phyloP scores from a whole-genome alignment of 2,329 filamentous ascomycete genomes.

The Paecilomyces niveus region DNA sequence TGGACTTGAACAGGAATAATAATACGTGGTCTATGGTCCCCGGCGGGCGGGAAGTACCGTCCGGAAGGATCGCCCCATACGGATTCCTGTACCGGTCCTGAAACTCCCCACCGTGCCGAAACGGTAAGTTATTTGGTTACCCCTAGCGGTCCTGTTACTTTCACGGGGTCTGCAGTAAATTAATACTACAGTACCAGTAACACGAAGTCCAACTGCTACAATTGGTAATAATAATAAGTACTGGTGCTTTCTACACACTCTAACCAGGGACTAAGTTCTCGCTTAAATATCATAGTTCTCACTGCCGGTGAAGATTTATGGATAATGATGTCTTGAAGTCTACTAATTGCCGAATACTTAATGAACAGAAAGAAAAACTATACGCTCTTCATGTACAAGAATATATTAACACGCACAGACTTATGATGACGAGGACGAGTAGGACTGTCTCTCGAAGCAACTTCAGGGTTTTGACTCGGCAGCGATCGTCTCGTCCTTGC shows the following conservation, averaged over 20 bases:
- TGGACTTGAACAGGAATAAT: background rate
- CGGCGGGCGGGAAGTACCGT: background rate
- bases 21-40: background rate
- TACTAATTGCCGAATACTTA: background rate
- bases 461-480: background rate
- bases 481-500: background rate
- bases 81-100: background rate
- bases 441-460: background rate
- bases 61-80: background rate
- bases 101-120: background rate
- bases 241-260: background rate
- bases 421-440: background rate
- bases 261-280: background rate
- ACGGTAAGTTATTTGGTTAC: background rate
- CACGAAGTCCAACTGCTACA: background rate
- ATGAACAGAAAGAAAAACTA: background rate
- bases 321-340: background rate
- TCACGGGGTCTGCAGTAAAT: background rate
- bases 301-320: background rate
- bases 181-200: background rate
- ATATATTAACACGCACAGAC: background rate
- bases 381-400: background rate
- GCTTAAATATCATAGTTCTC: background rate
- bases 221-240: background rate
- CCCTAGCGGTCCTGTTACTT: background rate